A percentile compares a stretch with the other conserved stretches of the same genome.
These are phyloP conservation scores for Coniosporium tulheliwenetii DNA, from an alignment of 2,329 filamentous ascomycete genomes.

Conservation along the genomic window DNA sequence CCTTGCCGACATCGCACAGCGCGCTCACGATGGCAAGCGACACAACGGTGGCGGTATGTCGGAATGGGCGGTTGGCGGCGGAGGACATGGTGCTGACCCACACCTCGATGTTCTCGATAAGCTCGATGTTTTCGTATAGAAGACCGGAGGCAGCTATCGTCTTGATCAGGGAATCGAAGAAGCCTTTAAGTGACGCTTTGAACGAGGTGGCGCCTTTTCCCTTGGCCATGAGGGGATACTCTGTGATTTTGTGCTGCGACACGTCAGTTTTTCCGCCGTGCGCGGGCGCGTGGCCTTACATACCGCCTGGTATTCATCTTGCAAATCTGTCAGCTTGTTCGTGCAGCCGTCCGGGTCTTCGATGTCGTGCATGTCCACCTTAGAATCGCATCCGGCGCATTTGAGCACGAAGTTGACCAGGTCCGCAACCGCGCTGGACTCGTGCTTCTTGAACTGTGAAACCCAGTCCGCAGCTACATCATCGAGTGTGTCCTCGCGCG, in stretches of 20 bases:
- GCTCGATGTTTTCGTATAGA: slow-evolving; percentile 57
- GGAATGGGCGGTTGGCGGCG: slow-evolving; percentile 71
- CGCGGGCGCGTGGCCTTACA: slow-evolving; percentile 13
- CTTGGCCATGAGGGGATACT: slow-evolving; percentile 83
- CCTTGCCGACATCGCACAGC: slow-evolving; percentile 57
- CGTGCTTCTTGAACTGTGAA: slow-evolving; percentile 37
- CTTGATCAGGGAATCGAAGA: slow-evolving; percentile 62
- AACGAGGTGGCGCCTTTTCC: slow-evolving; percentile 64
- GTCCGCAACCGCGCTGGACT: slow-evolving; percentile 38
- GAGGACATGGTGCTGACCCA: slow-evolving; percentile 91
- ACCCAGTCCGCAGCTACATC: slow-evolving; percentile 44
- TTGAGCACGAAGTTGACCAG: slow-evolving; percentile 46
- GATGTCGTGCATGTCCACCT: slow-evolving; percentile 70
- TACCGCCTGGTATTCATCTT: slow-evolving; percentile 72
- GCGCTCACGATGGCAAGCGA: slow-evolving; percentile 66
- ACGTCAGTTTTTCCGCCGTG: slow-evolving; percentile 2
- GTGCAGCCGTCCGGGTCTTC: slow-evolving; percentile 78
- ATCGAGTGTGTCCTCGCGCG: slow-evolving; percentile 36
- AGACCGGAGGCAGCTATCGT: slow-evolving; percentile 69
- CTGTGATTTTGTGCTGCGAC: slow-evolving; percentile 54
- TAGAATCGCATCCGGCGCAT: slow-evolving; percentile 64
- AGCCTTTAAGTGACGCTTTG: slow-evolving; percentile 58
- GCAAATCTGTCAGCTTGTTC: slow-evolving; percentile 65
- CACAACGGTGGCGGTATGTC: slow-evolving; percentile 82
- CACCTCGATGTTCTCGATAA: slow-evolving; percentile 77